A percentile compares a stretch with the other conserved stretches of the same genome.
phyloP scores from a whole-genome alignment of 805 yeast species.

The Candida maesae region DNA sequence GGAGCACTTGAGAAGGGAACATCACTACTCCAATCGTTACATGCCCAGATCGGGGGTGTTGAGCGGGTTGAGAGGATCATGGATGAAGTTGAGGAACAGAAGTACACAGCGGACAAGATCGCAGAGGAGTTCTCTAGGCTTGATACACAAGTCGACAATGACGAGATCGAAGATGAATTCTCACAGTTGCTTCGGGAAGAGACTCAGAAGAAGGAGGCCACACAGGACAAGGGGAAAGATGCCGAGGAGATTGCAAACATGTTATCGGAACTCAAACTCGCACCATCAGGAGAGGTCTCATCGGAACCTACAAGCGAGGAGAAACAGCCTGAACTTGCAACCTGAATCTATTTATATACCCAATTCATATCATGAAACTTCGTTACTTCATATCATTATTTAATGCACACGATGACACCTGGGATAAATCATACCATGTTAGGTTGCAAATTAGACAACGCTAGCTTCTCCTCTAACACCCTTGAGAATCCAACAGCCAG shows the following conservation, averaged over 20 bases:
- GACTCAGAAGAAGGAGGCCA: conserved; percentile 4
- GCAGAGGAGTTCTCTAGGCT: conserved; percentile 29
- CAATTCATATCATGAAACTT: too few relatives aligned
- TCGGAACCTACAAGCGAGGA: not conserved
- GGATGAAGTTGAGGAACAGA: conserved; percentile 37
- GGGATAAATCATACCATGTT: too few relatives aligned
- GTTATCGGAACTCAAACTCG: conserved; percentile 25
- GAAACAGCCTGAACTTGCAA: not conserved
- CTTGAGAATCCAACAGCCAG: conserved; percentile 47
- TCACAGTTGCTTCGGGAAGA: conserved; percentile 29
- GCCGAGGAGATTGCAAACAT: conserved; percentile 22
- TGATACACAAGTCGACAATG: conserved; percentile 22
- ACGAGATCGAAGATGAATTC: conserved; percentile 33
- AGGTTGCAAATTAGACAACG: too few relatives aligned
- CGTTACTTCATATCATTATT: too few relatives aligned
- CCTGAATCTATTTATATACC: not conserved
- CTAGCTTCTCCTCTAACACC: conserved; percentile 23
- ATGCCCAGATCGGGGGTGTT: conserved; percentile 39
- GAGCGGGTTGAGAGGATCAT: conserved; percentile 40
- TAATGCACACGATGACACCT: too few relatives aligned
- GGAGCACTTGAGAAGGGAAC: conserved; percentile 36
- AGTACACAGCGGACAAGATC: conserved; percentile 36
- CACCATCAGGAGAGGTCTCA: conserved; percentile 13
- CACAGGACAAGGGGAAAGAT: not conserved
- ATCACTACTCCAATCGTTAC: conserved; percentile 34